phyloP scores from a whole-genome alignment of 73 alveolate genomes.

The Uronychia binucleata region DNA sequence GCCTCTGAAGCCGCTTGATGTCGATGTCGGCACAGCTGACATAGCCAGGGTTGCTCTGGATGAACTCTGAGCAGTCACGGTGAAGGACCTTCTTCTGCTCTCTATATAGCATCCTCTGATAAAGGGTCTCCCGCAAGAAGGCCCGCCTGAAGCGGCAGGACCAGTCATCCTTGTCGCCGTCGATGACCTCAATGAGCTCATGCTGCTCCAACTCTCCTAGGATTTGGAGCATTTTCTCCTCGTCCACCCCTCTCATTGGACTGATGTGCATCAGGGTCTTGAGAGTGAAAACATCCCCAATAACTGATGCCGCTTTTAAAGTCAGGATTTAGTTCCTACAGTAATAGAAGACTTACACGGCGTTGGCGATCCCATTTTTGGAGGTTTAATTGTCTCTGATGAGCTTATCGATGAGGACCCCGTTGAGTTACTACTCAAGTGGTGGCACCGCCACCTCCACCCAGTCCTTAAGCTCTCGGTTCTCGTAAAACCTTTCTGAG shows the following conservation, averaged over 20 bases:
- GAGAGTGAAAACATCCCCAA: constrained; percentile 59
- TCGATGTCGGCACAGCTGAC: constrained; percentile 52
- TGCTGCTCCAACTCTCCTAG: constrained; percentile 35
- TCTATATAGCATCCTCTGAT: constrained; percentile 49
- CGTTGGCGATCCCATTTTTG: constrained; percentile 31
- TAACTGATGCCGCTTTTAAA: constrained; percentile 59
- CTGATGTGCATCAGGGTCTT: constrained; percentile 30
- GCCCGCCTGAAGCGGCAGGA: constrained; percentile 47
- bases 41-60: constrained; percentile 47
- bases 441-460: constrained; percentile 54
- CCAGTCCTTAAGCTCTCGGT: constrained; percentile 53
- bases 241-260: constrained; percentile 48
- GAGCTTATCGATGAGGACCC: constrained; percentile 39
- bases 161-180: constrained; percentile 50
- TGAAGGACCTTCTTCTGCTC: constrained; percentile 61
- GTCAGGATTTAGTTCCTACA: constrained; percentile 42
- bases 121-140: constrained; percentile 59
- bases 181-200: constrained; percentile 60
- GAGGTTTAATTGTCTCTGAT: constrained; percentile 19
- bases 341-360: constrained; percentile 1
- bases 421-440: constrained; percentile 17
- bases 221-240: constrained; percentile 15
- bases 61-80: constrained; percentile 31
- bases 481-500: constrained; percentile 18
- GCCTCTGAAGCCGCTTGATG: constrained; percentile 38